phyloP scores from a whole-genome alignment of 257 asterid genomes.

The Solanum tarapatanum region DNA sequence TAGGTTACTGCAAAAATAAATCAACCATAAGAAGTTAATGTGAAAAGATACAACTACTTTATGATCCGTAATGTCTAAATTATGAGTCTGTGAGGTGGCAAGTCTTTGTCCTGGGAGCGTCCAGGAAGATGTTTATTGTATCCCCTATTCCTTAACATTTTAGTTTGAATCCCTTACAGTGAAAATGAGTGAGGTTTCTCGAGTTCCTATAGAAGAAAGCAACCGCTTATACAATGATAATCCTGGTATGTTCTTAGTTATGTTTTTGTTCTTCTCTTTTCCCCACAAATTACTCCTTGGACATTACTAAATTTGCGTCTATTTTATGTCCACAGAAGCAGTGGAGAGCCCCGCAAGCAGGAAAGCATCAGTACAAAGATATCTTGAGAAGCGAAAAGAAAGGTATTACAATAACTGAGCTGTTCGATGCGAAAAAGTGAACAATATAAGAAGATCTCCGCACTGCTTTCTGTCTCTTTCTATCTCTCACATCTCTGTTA shows the following conservation, averaged over 20 bases:
- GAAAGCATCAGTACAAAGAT: conserved; percentile 82
- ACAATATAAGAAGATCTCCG: not conserved
- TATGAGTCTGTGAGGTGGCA: not conserved
- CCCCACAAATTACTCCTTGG: not conserved
- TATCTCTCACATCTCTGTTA: conserved; percentile 57
- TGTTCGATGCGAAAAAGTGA: not conserved
- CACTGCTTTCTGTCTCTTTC: conserved; percentile 1
- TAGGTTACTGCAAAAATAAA: not conserved
- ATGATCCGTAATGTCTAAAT: not conserved
- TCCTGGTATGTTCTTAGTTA: conserved; percentile 30
- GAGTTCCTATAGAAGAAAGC: conserved; percentile 38
- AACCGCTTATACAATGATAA: conserved; percentile 37
- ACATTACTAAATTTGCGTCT: not conserved
- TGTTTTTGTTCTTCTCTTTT: not conserved
- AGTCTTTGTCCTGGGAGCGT: not conserved
- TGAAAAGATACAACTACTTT: not conserved
- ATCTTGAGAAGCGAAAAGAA: conserved; percentile 91
- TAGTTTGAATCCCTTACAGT: conserved; percentile 28
- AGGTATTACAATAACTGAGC: conserved; percentile 41
- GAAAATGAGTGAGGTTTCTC: conserved; percentile 31
- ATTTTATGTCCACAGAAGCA: conserved; percentile 7
- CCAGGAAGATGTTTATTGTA: not conserved
- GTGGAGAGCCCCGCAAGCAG: conserved; percentile 60
- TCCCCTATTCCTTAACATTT: not conserved
- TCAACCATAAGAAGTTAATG: not conserved